A percentile compares a stretch with the other conserved stretches of the same genome.
Conservation (phyloP, 495 filamentous ascomycete genomes). For the Terfezia boudieri region DNA sequence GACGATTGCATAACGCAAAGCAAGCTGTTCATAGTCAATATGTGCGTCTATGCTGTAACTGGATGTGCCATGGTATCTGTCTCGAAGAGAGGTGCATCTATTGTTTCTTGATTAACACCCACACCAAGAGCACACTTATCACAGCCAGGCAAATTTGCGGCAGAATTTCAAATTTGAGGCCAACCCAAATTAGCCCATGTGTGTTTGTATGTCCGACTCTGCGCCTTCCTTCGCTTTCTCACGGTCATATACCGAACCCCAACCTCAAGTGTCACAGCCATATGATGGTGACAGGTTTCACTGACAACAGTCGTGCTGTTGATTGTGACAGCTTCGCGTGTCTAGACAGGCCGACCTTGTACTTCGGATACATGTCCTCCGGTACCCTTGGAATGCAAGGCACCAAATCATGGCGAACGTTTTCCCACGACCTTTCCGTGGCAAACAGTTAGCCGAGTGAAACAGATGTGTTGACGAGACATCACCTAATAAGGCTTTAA, state of each 20-base stretch:
- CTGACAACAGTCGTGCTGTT: background rate
- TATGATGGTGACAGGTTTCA: background rate
- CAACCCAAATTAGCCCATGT: background rate
- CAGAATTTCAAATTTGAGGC: background rate
- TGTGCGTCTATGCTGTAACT: background rate
- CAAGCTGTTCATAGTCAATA: background rate
- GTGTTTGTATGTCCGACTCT: background rate
- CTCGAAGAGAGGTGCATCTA: background rate
- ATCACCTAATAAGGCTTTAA: too few relatives aligned
- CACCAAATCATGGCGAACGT: background rate
- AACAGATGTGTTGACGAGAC: too few relatives aligned
- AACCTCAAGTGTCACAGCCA: background rate
- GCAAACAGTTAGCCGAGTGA: background rate
- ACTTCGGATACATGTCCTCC: background rate
- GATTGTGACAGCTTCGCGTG: background rate
- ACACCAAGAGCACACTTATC: background rate
- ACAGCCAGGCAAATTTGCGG: background rate
- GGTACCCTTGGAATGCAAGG: background rate
- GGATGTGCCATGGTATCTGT: background rate
- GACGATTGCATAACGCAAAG: too few relatives aligned
- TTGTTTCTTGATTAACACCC: background rate
- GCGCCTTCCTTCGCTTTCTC: background rate
- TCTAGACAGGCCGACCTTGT: background rate
- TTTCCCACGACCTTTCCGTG: background rate
- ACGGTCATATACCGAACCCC: background rate